phyloP scores from a whole-genome alignment of 2,329 filamentous ascomycete species.

The Tolypocladium amazonense region DNA sequence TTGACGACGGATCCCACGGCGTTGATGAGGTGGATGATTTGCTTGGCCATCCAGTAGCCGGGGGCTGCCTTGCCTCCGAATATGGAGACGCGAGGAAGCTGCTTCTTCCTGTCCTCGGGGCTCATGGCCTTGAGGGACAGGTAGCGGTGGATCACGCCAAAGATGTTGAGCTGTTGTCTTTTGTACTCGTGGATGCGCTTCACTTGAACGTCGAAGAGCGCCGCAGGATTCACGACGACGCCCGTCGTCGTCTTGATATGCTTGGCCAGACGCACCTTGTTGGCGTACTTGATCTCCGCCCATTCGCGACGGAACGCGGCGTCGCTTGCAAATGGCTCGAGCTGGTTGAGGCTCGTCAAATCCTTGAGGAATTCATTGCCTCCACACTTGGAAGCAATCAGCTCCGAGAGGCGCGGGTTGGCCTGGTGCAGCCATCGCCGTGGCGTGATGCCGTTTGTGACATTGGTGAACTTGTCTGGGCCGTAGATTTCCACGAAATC shows the following conservation, averaged over 20 bases:
- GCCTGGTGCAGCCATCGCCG: conserved; percentile 95
- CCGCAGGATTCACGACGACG: conserved; percentile 73
- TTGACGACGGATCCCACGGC: conserved; percentile 84
- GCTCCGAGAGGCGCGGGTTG: conserved; percentile 80
- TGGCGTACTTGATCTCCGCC: conserved; percentile 92
- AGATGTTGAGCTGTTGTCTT: conserved; percentile 97
- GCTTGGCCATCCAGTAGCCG: conserved; percentile 99
- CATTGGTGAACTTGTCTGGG: conserved; percentile 95
- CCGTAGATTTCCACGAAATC: conserved; percentile 95
- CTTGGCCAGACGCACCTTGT: conserved; percentile 86
- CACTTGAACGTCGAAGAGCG: conserved; percentile 94
- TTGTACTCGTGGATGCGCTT: conserved; percentile 99
- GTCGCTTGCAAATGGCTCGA: conserved; percentile 78
- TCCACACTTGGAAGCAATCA: conserved; percentile 85
- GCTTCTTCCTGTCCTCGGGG: conserved; percentile 75
- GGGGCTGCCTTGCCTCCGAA: conserved; percentile 97
- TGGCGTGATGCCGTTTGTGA: conserved; percentile 96
- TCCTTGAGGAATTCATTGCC: conserved; percentile 82
- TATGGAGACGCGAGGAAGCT: conserved; percentile 80
- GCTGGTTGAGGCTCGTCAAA: conserved; percentile 71
- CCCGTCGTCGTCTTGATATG: conserved; percentile 78
- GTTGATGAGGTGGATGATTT: conserved; percentile 94
- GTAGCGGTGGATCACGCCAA: conserved; percentile 93
- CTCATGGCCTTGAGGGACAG: conserved; percentile 78
- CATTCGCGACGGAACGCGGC: conserved; percentile 88